Conservation (phyloP, 345 rosid genomes). For the Isatis tinctoria region DNA sequence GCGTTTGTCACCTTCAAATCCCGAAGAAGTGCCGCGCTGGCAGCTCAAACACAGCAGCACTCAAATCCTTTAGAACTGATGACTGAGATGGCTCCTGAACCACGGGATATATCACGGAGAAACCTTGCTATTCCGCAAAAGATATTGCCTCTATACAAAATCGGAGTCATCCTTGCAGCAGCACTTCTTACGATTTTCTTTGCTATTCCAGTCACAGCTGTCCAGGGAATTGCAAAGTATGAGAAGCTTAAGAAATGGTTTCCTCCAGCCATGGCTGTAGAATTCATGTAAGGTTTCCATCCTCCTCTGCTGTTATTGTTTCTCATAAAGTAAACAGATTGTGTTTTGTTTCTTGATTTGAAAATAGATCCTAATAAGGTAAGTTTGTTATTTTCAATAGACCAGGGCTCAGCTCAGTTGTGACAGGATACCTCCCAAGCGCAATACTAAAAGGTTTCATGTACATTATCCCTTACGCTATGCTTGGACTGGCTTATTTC, state of each 20-base stretch:
- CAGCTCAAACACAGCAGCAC: slow-evolving; percentile 85
- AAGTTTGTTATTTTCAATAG: slow-evolving; percentile 35
- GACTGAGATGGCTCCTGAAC: slow-evolving; percentile 85
- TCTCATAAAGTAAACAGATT: neutral
- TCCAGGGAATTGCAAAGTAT: slow-evolving; percentile 85
- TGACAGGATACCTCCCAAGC: slow-evolving; percentile 93
- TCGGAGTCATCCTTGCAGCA: slow-evolving; percentile 66
- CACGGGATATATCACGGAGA: slow-evolving; percentile 77
- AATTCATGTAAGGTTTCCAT: slow-evolving; percentile 59
- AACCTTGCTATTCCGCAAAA: slow-evolving; percentile 54
- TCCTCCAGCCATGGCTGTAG: slow-evolving; percentile 73
- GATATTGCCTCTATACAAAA: slow-evolving; percentile 53
- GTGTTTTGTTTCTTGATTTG: slow-evolving; percentile 2
- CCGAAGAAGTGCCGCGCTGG: slow-evolving; percentile 61
- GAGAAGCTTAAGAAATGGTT: slow-evolving; percentile 89
- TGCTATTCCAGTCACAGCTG: slow-evolving; percentile 87
- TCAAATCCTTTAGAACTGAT: slow-evolving; percentile 68
- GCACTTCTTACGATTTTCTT: slow-evolving; percentile 77
- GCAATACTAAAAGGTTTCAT: slow-evolving; percentile 79
- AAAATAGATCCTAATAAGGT: neutral
- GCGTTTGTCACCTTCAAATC: slow-evolving; percentile 86
- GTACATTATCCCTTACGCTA: slow-evolving; percentile 69
- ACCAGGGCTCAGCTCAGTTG: slow-evolving; percentile 83
- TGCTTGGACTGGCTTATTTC: slow-evolving; percentile 64
- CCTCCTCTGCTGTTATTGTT: neutral